phyloP scores from a whole-genome alignment of 305 asterid species.

The Andrographis paniculata region DNA sequence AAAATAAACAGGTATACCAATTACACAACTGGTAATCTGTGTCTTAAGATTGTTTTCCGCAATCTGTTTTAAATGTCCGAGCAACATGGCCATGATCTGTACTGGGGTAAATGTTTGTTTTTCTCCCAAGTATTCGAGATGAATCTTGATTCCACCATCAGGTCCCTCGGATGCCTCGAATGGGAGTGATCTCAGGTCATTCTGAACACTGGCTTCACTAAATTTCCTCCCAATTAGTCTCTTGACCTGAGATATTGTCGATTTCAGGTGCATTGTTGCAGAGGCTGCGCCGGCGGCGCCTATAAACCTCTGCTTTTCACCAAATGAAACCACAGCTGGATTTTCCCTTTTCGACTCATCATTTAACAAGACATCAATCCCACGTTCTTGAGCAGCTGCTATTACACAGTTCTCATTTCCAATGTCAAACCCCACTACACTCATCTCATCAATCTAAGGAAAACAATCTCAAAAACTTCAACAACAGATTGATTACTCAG shows the following conservation, averaged over 20 bases:
- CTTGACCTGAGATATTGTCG: conserved; percentile 87
- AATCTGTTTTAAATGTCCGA: conserved; percentile 68
- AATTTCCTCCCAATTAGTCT: conserved; percentile 70
- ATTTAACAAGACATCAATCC: conserved; percentile 80
- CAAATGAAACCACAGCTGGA: conserved; percentile 80
- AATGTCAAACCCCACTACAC: conserved; percentile 82
- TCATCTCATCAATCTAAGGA: conserved; percentile 55
- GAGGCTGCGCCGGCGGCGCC: conserved; percentile 93
- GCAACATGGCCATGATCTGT: conserved; percentile 79
- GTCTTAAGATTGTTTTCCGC: conserved; percentile 66
- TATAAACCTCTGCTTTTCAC: conserved; percentile 87
- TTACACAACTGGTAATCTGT: conserved; percentile 60
- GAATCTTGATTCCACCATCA: conserved; percentile 73
- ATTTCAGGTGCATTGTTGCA: conserved; percentile 81
- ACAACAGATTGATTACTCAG: conserved; percentile 12
- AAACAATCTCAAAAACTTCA: conserved; percentile 19
- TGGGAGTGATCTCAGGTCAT: conserved; percentile 63
- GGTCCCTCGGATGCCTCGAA: conserved; percentile 67
- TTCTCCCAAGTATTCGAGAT: conserved; percentile 54
- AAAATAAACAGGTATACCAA: conserved; percentile 78
- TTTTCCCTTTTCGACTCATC: conserved; percentile 92
- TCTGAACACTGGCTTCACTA: conserved; percentile 53
- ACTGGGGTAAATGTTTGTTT: conserved; percentile 61
- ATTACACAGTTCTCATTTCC: conserved; percentile 95
- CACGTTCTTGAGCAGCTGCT: conserved; percentile 74